Evolutionary conservation across 495 filamentous ascomycete species (phyloP).

Genomic region (Copromyces sp.): DNA sequence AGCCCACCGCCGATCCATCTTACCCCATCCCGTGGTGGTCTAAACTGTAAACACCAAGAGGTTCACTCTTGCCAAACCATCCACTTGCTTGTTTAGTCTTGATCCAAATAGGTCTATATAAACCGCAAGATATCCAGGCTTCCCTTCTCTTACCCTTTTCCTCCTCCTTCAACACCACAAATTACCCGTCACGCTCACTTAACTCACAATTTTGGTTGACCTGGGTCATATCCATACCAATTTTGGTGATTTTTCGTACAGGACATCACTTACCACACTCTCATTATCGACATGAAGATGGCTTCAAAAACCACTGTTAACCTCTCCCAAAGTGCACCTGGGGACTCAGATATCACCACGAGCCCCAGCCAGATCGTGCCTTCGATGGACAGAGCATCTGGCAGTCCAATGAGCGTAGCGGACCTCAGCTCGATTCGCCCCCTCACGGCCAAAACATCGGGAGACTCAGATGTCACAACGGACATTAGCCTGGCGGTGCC

Average conservation of each 20-base stretch:
- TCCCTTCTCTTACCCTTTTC: background rate
- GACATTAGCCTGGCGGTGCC: background rate
- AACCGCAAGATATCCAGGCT: background rate
- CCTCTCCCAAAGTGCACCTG: background rate
- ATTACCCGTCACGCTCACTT: background rate
- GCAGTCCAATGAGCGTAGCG: rapidly evolving
- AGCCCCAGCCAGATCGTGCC: background rate
- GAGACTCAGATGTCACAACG: background rate
- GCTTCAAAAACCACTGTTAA: background rate
- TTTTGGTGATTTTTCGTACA: background rate
- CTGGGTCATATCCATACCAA: background rate
- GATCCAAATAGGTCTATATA: background rate
- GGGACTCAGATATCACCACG: background rate
- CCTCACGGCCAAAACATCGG: background rate
- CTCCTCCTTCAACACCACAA: background rate
- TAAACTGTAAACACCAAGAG: background rate
- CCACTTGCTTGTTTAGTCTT: background rate
- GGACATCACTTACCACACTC: background rate
- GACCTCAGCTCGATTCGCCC: background rate
- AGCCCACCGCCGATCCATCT: background rate
- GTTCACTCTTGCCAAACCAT: background rate
- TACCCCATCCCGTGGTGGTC: background rate
- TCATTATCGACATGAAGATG: background rate
- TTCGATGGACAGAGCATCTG: background rate
- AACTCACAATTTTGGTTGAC: background rate